phyloP scores from a whole-genome alignment of 1,284 basidiomycete genomes.

The Ganoderma lucidum region DNA sequence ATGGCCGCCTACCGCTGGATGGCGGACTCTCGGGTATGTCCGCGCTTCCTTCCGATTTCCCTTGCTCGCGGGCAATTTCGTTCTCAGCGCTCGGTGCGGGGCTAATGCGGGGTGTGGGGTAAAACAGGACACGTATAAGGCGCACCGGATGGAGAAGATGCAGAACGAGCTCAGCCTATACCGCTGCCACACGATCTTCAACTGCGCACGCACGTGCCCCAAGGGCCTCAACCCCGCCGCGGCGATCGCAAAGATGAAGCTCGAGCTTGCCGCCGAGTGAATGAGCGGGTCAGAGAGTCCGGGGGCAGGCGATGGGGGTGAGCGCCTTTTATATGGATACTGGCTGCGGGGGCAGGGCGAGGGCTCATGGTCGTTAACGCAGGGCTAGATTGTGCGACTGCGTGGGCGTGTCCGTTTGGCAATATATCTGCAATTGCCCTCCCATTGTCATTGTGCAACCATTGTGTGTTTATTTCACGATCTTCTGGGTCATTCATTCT shows the following conservation, averaged over 20 bases:
- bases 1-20: conserved; percentile 99
- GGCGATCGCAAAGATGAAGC: conserved; percentile 91
- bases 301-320: conserved; percentile 12
- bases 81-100: not conserved
- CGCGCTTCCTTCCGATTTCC: not conserved
- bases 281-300: not conserved
- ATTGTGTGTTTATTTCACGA: conserved; percentile 23
- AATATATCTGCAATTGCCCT: conserved; percentile 25
- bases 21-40: conserved; percentile 89
- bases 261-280: conserved; percentile 83
- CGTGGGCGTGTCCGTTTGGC: conserved; percentile 9
- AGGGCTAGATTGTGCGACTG: conserved; percentile 18
- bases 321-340: conserved; percentile 8
- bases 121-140: conserved; percentile 77
- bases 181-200: conserved; percentile 96
- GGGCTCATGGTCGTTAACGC: not conserved
- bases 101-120: conserved; percentile 8
- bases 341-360: not conserved
- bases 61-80: not conserved
- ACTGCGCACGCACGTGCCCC: conserved; percentile 93
- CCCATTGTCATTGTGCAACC: not conserved
- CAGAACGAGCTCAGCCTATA: conserved; percentile 97
- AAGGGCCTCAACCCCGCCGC: conserved; percentile 94
- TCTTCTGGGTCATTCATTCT: conserved; percentile 16
- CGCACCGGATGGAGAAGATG: conserved; percentile 89